A percentile compares a stretch with the other conserved stretches of the same genome.
These are phyloP conservation scores for Leccinum ochraceum DNA, from an alignment of 768 basidiomycete genomes.

Conservation along the genomic window DNA sequence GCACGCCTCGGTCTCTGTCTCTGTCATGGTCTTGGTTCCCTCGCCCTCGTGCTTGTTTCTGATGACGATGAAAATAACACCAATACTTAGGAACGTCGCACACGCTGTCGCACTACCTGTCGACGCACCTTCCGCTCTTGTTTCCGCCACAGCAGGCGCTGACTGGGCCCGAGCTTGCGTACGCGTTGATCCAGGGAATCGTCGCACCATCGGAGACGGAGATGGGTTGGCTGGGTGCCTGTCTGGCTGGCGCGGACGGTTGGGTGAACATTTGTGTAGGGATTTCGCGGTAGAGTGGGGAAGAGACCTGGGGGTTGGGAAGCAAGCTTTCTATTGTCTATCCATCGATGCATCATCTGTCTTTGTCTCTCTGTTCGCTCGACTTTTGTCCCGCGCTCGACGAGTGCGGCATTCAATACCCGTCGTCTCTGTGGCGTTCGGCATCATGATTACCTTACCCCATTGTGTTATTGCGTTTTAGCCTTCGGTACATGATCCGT, in stretches of 20 bases:
- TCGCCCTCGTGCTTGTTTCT: neutral
- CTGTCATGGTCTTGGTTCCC: neutral
- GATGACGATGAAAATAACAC: neutral
- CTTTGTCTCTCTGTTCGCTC: neutral
- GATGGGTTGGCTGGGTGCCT: conserved; percentile 92
- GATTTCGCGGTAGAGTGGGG: conserved; percentile 30
- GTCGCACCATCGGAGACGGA: conserved; percentile 81
- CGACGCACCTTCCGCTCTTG: conserved; percentile 75
- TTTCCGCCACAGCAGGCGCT: conserved; percentile 56
- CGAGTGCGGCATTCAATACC: neutral
- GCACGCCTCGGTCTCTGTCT: neutral
- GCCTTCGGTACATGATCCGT: neutral
- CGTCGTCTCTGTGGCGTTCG: neutral
- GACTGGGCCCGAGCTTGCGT: conserved; percentile 57
- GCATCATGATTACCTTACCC: neutral
- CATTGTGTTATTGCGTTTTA: neutral
- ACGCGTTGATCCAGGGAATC: conserved; percentile 84
- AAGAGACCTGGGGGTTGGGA: neutral
- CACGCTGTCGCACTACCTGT: conserved; percentile 69
- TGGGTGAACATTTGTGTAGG: conserved; percentile 92
- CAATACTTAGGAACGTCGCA: conserved; percentile 62
- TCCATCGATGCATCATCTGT: neutral
- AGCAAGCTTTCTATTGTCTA: neutral
- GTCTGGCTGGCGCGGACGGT: conserved; percentile 90
- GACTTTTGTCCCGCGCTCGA: neutral